phyloP scores from a whole-genome alignment of 208 protist genomes.

The Leptomonas seymouri region DNA sequence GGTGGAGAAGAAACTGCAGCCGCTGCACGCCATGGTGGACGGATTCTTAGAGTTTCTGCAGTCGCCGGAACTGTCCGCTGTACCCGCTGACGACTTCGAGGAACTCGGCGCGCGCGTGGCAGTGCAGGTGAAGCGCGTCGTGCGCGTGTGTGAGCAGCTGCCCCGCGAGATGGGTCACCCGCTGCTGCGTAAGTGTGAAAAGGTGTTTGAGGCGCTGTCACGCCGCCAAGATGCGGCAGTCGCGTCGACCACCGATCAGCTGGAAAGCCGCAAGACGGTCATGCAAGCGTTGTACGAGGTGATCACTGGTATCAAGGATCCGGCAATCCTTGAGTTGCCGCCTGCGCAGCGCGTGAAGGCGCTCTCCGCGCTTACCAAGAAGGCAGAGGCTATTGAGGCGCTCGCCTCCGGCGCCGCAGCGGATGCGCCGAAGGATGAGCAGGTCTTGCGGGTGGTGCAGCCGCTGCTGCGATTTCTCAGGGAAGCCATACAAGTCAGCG shows the following conservation, averaged over 20 bases:
- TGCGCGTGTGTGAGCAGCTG: conserved; percentile 42
- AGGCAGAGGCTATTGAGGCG: conserved; percentile 13
- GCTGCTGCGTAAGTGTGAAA: conserved; percentile 55
- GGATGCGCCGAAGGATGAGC: conserved; percentile 1
- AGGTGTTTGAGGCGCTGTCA: conserved; percentile 30
- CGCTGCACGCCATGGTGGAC: conserved; percentile 69
- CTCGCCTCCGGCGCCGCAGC: conserved; percentile 7
- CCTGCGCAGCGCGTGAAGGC: conserved; percentile 20
- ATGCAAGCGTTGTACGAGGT: conserved; percentile 23
- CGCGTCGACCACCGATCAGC: background rate
- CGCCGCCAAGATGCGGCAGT: background rate
- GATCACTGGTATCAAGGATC: conserved; percentile 10
- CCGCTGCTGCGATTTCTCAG: conserved; percentile 12
- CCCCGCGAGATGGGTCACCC: conserved; percentile 36
- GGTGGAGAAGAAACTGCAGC: conserved; percentile 24
- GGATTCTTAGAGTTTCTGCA: conserved; percentile 56
- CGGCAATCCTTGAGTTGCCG: conserved; percentile 18
- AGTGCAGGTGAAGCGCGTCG: conserved; percentile 51
- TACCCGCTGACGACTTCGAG: conserved; percentile 32
- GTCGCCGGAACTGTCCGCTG: conserved; percentile 32
- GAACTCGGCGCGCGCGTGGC: conserved; percentile 38
- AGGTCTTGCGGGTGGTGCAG: conserved; percentile 19
- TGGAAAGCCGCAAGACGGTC: conserved; percentile 12
- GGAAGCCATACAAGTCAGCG: background rate
- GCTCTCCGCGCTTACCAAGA: conserved; percentile 10